Evolutionary conservation across 1,284 basidiomycete genomes (phyloP), one percentile per base, ranked within the genome.

Genomic region (Heterobasidion irregulare): DNA sequence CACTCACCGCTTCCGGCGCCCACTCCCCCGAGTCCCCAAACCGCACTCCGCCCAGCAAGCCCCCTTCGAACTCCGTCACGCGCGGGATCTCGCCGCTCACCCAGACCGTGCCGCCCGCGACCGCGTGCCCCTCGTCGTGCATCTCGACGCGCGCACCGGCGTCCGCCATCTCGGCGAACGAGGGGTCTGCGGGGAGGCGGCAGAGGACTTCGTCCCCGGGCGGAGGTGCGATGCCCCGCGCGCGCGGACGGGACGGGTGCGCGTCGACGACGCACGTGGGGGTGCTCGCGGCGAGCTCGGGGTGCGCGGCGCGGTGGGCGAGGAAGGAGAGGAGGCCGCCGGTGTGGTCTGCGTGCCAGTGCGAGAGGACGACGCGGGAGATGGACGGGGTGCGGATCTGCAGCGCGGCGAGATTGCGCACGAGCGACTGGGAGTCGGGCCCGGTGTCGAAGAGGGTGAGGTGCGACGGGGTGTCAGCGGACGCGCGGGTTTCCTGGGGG

Each of bases 341-440:
- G 13, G 87, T 89, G 70, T 93, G 89, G 64, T 93, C 91, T 50
- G 79, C 74, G 66, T 92, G 90, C 89, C 90, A 93, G 66, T 93
- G 91, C 1, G 87, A 90, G 12, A 84, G 77, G 18, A 91, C 72
- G 45, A 92, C 72, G 33, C 82, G 77, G 45, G 82, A 79, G 58
- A 93, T 75, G 46, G 72, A 67, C 36, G 75, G 70, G 6, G 82
- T 67, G 4, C 77, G 76, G 1, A 82, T 65, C 18, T 81, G 72
- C 75, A 92, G 76, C 2, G 84, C 79, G 7, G 69, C 67, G 26
- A 85, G 68, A 66, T 92, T 93, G 53, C 88, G 80, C 33, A 82
- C 77, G 60, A 93, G 80, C 43, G 83, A 82, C 35, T 73, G 74
- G 10, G 80, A 79, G 64, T 93, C 90, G 7, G 91, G 89, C 0